These are phyloP conservation scores for Dictyostelium purpureum DNA, from an alignment of 78 protist genomes.

Conservation along the genomic window DNA sequence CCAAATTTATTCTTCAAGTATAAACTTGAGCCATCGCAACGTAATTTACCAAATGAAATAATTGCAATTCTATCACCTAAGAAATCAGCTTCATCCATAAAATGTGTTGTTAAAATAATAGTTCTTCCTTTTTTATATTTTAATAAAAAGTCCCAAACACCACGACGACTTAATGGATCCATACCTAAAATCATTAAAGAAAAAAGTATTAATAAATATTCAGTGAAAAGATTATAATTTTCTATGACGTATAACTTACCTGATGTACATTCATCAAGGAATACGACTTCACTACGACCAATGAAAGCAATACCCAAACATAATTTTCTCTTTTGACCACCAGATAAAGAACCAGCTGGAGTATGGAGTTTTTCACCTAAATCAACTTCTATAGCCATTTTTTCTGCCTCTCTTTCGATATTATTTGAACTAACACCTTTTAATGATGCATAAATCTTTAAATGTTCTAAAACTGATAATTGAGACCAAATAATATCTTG, in stretches of 20 bases:
- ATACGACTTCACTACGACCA: slow-evolving; percentile 75
- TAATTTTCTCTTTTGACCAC: slow-evolving; percentile 90
- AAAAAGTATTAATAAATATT: too few relatives aligned
- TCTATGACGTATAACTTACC: too few relatives aligned
- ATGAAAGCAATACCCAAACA: slow-evolving; percentile 85
- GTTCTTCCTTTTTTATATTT: slow-evolving; percentile 68
- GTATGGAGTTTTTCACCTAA: slow-evolving; percentile 9
- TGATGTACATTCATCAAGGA: slow-evolving; percentile 45
- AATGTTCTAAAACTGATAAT: slow-evolving; percentile 75
- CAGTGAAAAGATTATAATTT: neutral
- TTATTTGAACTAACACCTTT: slow-evolving; percentile 16
- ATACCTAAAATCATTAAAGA: slow-evolving; percentile 44
- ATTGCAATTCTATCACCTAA: slow-evolving; percentile 92
- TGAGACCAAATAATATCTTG: slow-evolving; percentile 55
- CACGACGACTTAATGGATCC: slow-evolving; percentile 59
- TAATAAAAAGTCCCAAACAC: slow-evolving; percentile 83
- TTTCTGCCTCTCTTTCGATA: neutral
- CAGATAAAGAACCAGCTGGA: slow-evolving; percentile 42
- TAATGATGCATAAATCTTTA: slow-evolving; percentile 39
- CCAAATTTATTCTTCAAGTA: slow-evolving; percentile 58
- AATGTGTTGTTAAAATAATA: slow-evolving; percentile 91
- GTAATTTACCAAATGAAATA: slow-evolving; percentile 89
- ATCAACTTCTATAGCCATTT: slow-evolving; percentile 31
- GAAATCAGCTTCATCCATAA: slow-evolving; percentile 97
- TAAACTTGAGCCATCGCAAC: slow-evolving; percentile 81